These are phyloP conservation scores for Phytophthora crassamura DNA, from an alignment of 352 stramenopile species.

Conservation along the genomic window DNA sequence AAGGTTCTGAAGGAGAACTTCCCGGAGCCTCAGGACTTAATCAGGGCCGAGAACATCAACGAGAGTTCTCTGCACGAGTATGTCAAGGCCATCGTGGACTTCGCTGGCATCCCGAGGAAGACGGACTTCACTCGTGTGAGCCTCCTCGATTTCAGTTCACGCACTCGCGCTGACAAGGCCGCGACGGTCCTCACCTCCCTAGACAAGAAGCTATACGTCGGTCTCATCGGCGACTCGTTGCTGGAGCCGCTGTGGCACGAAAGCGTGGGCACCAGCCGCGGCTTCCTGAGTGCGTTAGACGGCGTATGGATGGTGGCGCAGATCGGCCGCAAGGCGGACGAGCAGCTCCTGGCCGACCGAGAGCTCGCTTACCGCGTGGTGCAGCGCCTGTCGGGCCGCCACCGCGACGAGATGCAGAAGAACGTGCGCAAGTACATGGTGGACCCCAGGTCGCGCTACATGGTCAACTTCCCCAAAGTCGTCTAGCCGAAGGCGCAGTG, in stretches of 20 bases:
- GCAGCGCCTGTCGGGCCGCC: conserved; percentile 61
- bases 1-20: conserved; percentile 67
- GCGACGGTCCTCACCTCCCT: conserved; percentile 61
- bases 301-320: conserved; percentile 73
- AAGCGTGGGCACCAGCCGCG: conserved; percentile 66
- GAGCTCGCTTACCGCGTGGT: conserved; percentile 67
- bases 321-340: conserved; percentile 62
- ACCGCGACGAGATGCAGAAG: conserved; percentile 69
- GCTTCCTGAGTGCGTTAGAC: conserved; percentile 78
- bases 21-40: conserved; percentile 52
- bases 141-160: conserved; percentile 83
- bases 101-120: conserved; percentile 69
- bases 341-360: conserved; percentile 70
- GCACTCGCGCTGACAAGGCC: conserved; percentile 70
- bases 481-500: too few species aligned
- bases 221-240: conserved; percentile 74
- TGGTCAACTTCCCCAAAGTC: conserved; percentile 53
- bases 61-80: conserved; percentile 56
- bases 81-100: conserved; percentile 62
- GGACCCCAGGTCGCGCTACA: conserved; percentile 72
- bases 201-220: conserved; percentile 77
- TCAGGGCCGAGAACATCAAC: conserved; percentile 69
- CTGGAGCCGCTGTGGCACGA: conserved; percentile 85
- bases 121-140: conserved; percentile 62
- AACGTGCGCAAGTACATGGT: conserved; percentile 81